Base-by-base conservation (phyloP, 116 monocot species). In the Zostera marina region DNA sequence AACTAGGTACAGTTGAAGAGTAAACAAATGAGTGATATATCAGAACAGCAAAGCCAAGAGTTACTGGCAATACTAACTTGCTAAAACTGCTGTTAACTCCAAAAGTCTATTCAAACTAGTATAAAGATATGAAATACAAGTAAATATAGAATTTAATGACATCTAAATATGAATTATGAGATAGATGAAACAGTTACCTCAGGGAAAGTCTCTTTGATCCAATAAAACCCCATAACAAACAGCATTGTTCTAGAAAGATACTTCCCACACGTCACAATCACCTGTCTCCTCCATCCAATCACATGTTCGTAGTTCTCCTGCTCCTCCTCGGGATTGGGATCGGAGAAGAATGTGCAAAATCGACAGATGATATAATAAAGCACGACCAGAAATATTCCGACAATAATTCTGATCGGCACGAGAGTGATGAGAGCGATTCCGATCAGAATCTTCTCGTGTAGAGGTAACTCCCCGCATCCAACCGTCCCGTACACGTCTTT, bases 221-320 rank as follows among this genome's bases (percentile, higher is more conserved):
- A 81, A 57, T 86, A 98, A 51, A 98, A 89, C 25, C 96, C 96
- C 41, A 98, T 70, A 38, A 69, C 63, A 62, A 96, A 85, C 14
- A 96, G 75, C 85, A 96, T 78, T 9, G 41, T 61, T 65, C 96
- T 81, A 4, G 89, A 60, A 16, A 72, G 43, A 57, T 76, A 74
- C 38, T 68, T 56, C 60, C 96, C 96, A 2, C 58, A 64, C 41
- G 60, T 63, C 3, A 96, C 79, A 26, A 96, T 78, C 38, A 68
- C 74, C 54, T 55, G 68, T 62, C 85, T 70, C 63, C 85, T 77
- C 96, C 89, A 96, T 40, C 82, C 85, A 12, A 52, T 68, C 80
- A 88, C 67, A 52, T 78, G 79, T 2, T 73, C 72, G 64, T 85
- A 85, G 43, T 78, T 88, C 54, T 81, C 79, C 66, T 64, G 79